Conservation (phyloP, 805 yeast genomes). For the Candida pini region DNA sequence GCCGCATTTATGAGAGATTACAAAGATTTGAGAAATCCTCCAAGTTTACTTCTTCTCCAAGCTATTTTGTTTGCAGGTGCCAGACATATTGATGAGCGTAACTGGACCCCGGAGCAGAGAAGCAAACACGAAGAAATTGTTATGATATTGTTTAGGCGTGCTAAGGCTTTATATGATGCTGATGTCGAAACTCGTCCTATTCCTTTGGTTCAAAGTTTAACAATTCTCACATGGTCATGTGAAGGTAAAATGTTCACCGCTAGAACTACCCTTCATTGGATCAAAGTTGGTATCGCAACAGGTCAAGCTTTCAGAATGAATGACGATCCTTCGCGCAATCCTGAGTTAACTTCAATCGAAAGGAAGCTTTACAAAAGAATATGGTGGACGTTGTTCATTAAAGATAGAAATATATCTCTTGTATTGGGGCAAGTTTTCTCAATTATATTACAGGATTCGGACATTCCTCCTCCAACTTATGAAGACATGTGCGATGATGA, state of each 20-base stretch:
- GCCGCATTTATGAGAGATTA: slow-evolving; percentile 6
- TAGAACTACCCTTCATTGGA: slow-evolving; percentile 1
- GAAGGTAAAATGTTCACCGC: slow-evolving; percentile 1
- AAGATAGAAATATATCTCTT: slow-evolving; percentile 59
- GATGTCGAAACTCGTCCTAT: slow-evolving; percentile 62
- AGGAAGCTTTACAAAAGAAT: slow-evolving; percentile 51
- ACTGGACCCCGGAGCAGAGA: slow-evolving; percentile 42
- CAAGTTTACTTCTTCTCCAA: slow-evolving; percentile 55
- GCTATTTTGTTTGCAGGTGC: slow-evolving; percentile 64
- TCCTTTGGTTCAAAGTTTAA: slow-evolving; percentile 48
- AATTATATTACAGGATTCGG: slow-evolving; percentile 67
- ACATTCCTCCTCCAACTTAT: slow-evolving; percentile 59
- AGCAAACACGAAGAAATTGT: slow-evolving; percentile 31
- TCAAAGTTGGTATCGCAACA: slow-evolving; percentile 55
- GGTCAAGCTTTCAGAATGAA: slow-evolving; percentile 72
- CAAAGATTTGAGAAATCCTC: slow-evolving; percentile 48
- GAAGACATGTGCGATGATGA: slow-evolving; percentile 47
- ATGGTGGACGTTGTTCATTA: slow-evolving; percentile 68
- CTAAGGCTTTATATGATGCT: slow-evolving; percentile 62
- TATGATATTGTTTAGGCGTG: slow-evolving; percentile 39
- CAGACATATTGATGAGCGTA: slow-evolving; percentile 49
- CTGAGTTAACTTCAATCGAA: slow-evolving; percentile 4
- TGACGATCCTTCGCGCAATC: slow-evolving; percentile 27
- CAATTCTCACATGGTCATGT: slow-evolving; percentile 2
- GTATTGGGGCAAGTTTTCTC: slow-evolving; percentile 63